Evolutionary conservation across 2,329 filamentous ascomycete genomes (phyloP), one percentile per base, ranked within the genome.

Genomic region (Aspergillus texensis): DNA sequence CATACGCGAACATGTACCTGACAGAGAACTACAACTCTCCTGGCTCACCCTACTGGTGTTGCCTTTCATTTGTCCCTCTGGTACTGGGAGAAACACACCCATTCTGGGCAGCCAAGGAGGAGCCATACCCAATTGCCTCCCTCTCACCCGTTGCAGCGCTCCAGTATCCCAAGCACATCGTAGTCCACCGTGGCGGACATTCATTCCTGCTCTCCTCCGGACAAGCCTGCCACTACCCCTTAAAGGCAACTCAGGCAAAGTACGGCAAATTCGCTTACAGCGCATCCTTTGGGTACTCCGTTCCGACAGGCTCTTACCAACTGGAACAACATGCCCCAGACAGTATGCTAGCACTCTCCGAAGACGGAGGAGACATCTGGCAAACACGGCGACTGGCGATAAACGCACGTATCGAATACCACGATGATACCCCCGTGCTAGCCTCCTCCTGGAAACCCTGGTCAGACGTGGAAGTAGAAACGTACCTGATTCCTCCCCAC

Each of bases 11-110:
- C 73, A 92, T 91, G 83, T 93, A 91, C 77, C 86, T 93, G 79
- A 89, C 90, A 0, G 91, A 94, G 77, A 93, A 94, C 74, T 94
- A 94, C 79, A 94, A 94, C 77, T 92, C 89, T 11, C 90, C 91
- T 0, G 89, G 89, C 14, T 81, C 78, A 1, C 79, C 91, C 70
- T 93, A 93, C 75, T 94, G 91, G 91, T 90, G 89, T 58, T 93
- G 91, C 78, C 81, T 93, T 26, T 87, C 90, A 1, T 94, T 94
- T 72, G 90, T 91, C 52, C 89, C 89, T 58, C 82, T 94, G 2
- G 90, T 89, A 1, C 83, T 92, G 14, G 87, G 91, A 0, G 84
- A 86, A 55, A 80, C 82, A 1, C 91, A 93, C 74, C 89, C 90
- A 0, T 93, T 94, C 79, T 94, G 91, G 91, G 85, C 87, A 1